Conservation (phyloP, 805 yeast genomes). For the Wickerhamomyces xylosicus region DNA sequence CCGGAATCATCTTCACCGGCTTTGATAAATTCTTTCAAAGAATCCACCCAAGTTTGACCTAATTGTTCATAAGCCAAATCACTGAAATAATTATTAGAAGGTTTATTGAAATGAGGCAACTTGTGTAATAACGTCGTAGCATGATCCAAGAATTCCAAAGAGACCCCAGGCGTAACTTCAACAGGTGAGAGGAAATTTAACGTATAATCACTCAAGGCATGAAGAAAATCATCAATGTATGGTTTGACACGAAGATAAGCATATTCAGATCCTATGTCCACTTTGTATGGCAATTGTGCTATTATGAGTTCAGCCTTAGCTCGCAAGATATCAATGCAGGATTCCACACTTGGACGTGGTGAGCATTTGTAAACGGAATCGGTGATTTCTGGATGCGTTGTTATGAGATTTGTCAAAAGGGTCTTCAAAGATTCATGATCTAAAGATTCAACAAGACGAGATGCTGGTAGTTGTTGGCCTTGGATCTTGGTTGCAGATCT, state of each 20-base stretch:
- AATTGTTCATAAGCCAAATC: conserved; percentile 51
- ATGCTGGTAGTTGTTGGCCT: conserved; percentile 54
- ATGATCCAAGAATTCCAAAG: conserved; percentile 53
- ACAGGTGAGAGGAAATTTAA: conserved; percentile 64
- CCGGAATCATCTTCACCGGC: conserved; percentile 15
- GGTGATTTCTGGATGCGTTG: conserved; percentile 51
- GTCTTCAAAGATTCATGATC: conserved; percentile 44
- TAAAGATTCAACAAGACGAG: conserved; percentile 58
- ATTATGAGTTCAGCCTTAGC: conserved; percentile 29
- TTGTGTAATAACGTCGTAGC: conserved; percentile 50
- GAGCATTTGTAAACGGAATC: conserved; percentile 37
- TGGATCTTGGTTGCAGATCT: conserved; percentile 22
- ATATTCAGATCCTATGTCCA: conserved; percentile 64
- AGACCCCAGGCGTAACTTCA: conserved; percentile 37
- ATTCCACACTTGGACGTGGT: conserved; percentile 46
- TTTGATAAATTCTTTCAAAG: conserved; percentile 24
- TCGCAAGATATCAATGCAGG: conserved; percentile 39
- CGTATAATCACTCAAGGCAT: conserved; percentile 65
- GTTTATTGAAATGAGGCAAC: conserved; percentile 55
- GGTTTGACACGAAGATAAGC: conserved; percentile 67
- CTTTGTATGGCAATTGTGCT: conserved; percentile 60
- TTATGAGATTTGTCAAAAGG: conserved; percentile 42
- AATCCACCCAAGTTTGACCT: conserved; percentile 45
- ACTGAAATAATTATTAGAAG: conserved; percentile 29
- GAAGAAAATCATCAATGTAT: conserved; percentile 55